Conservation (phyloP, 805 yeast genomes). For the Metschnikowia lunata region DNA sequence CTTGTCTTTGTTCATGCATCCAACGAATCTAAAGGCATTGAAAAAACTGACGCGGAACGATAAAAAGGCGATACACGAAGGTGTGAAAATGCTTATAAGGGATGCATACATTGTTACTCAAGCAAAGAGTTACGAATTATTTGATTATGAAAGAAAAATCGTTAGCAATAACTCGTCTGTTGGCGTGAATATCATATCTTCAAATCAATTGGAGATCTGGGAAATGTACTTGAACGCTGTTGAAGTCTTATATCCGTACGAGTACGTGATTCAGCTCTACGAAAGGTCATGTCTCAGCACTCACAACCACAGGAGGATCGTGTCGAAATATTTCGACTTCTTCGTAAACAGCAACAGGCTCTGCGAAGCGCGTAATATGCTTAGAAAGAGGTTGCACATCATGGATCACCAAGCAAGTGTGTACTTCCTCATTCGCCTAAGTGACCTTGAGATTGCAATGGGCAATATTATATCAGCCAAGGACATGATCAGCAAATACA, state of each 20-base stretch:
- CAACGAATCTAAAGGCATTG: slow-evolving; percentile 13
- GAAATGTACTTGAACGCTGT: slow-evolving; percentile 51
- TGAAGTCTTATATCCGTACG: slow-evolving; percentile 33
- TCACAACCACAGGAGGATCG: slow-evolving; percentile 42
- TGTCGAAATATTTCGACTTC: slow-evolving; percentile 49
- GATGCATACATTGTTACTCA: slow-evolving; percentile 57
- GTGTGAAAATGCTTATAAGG: slow-evolving; percentile 44
- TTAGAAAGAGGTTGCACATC: slow-evolving; percentile 32
- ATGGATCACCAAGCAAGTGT: slow-evolving; percentile 19
- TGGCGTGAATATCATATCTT: slow-evolving; percentile 28
- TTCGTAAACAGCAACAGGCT: slow-evolving; percentile 24
- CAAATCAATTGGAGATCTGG: slow-evolving; percentile 56
- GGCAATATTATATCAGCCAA: slow-evolving; percentile 38
- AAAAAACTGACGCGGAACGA: slow-evolving; percentile 14
- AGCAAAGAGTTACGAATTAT: slow-evolving; percentile 46
- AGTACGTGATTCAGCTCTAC: slow-evolving; percentile 31
- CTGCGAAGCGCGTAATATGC: slow-evolving; percentile 35
- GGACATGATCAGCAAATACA: slow-evolving; percentile 26
- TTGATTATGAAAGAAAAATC: slow-evolving; percentile 45
- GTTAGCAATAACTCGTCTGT: slow-evolving; percentile 26
- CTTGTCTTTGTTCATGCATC: slow-evolving; percentile 18
- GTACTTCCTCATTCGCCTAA: slow-evolving; percentile 34
- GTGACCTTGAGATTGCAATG: slow-evolving; percentile 41
- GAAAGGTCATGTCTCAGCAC: slow-evolving; percentile 47
- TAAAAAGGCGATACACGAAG: slow-evolving; percentile 27